Evolutionary conservation across 371 early-diverging fungal genomes (phyloP).

Genomic region (Blastocladiella emersonii): DNA sequence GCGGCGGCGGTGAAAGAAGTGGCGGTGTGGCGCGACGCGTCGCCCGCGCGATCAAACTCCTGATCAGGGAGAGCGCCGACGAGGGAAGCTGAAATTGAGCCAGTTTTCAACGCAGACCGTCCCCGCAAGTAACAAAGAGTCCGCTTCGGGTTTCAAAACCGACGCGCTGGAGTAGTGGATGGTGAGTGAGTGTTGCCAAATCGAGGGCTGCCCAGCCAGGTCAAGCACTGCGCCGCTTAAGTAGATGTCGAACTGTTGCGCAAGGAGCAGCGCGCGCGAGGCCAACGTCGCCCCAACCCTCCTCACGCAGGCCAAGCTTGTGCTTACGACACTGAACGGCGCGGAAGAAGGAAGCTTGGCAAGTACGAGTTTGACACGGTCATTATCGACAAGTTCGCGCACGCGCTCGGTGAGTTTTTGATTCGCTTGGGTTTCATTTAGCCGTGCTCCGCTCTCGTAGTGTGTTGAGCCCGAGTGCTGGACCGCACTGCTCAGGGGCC

Average conservation of each 20-base stretch:
- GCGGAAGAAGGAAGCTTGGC: conserved; percentile 35
- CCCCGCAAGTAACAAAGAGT: no score
- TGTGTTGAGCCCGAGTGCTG: conserved; percentile 57
- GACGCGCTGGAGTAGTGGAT: no score
- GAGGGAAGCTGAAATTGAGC: no score
- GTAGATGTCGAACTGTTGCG: conserved; percentile 52
- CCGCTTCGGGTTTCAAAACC: no score
- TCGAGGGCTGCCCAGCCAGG: conserved; percentile 43
- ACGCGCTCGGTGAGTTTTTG: conserved; percentile 47
- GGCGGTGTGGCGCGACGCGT: no score
- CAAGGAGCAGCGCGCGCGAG: conserved; percentile 61
- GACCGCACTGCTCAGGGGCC: conserved; percentile 68
- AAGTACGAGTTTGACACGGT: conserved; percentile 70
- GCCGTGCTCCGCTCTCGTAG: not conserved
- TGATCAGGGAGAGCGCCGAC: no score
- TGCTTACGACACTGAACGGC: conserved; percentile 48
- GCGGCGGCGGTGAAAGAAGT: no score
- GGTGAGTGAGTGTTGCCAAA: no score
- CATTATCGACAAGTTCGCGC: conserved; percentile 89
- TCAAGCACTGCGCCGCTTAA: conserved; percentile 52
- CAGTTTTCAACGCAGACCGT: no score
- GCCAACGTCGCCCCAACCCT: conserved; percentile 46
- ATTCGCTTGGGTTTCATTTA: not conserved
- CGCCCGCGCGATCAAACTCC: no score
- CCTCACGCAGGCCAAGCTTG: conserved; percentile 24